A percentile compares a stretch with the other conserved stretches of the same genome.
phyloP scores from a whole-genome alignment of 2,329 filamentous ascomycete species.

The Stagonosporopsis chrysanthemi region DNA sequence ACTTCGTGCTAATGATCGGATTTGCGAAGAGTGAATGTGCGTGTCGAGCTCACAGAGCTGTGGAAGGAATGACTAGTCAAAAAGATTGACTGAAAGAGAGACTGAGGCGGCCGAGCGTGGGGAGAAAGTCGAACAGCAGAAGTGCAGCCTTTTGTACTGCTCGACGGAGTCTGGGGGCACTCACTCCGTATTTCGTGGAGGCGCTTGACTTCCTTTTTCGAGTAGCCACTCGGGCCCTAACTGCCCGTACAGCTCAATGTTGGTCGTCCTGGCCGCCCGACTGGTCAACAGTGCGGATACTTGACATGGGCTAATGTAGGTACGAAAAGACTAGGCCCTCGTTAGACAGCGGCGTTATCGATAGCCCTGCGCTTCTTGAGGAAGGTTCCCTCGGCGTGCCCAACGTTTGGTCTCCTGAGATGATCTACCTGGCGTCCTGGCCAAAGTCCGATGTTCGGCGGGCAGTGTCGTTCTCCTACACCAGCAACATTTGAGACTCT shows the following conservation, averaged over 20 bases:
- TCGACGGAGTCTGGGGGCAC: neutral
- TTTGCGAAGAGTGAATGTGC: constrained; percentile 26
- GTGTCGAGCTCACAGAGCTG: constrained; percentile 43
- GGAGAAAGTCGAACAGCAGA: neutral
- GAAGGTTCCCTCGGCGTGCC: constrained; percentile 8
- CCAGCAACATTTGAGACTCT: neutral
- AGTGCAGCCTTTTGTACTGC: constrained; percentile 16
- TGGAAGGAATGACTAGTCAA: constrained; percentile 39
- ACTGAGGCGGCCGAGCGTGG: constrained; percentile 26
- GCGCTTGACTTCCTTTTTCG: constrained; percentile 7
- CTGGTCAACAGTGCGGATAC: constrained; percentile 12
- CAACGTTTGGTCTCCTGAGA: constrained; percentile 8
- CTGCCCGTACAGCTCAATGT: constrained; percentile 11
- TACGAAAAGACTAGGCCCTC: constrained; percentile 17
- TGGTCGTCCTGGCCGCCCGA: constrained; percentile 3
- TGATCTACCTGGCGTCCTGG: neutral
- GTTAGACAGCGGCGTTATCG: constrained; percentile 12
- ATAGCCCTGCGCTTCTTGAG: constrained; percentile 12
- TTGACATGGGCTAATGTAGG: constrained; percentile 22
- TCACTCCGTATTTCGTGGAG: constrained; percentile 10
- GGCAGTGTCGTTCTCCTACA: neutral
- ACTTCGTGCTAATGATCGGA: constrained; percentile 7
- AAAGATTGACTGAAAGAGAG: constrained; percentile 35
- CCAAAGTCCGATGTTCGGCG: constrained; percentile 9
- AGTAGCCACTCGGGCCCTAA: constrained; percentile 17